These are phyloP conservation scores for Parmales sp. DNA, from an alignment of 108 stramenopile species.

Conservation along the genomic window DNA sequence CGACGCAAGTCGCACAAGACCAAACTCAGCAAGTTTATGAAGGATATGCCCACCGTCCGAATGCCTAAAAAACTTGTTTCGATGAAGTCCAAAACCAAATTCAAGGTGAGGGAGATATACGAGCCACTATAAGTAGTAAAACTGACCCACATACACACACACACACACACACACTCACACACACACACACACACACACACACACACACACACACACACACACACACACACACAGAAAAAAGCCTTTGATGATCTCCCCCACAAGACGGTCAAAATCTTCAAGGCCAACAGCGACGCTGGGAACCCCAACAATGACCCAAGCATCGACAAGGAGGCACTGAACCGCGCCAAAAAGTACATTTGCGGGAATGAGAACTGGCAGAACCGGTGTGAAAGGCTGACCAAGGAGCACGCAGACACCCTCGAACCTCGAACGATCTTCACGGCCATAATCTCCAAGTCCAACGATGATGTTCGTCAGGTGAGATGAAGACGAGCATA, in stretches of 20 bases:
- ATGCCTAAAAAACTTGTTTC: neutral
- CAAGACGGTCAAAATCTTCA: neutral
- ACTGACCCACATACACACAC: too few species aligned
- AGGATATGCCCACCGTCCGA: neutral
- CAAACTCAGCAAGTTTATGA: too few species aligned
- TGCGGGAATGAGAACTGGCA: conserved; percentile 70
- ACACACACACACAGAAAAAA: neutral
- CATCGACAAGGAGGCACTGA: conserved; percentile 52
- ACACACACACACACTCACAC: too few species aligned
- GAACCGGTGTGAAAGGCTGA: conserved; percentile 68
- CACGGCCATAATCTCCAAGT: conserved; percentile 74
- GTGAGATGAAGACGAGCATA: too few species aligned
- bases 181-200: too few species aligned
- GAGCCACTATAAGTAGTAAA: too few species aligned
- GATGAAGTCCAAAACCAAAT: too few species aligned
- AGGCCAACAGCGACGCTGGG: conserved; percentile 8
- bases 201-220: too few species aligned
- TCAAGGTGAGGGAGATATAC: too few species aligned
- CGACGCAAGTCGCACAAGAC: too few species aligned
- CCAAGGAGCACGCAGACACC: conserved; percentile 26
- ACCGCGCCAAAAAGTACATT: conserved; percentile 53
- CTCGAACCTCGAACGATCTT: conserved; percentile 46
- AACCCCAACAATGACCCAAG: conserved; percentile 25
- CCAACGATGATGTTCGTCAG: conserved; percentile 51
- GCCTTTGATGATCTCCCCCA: neutral